Percentiles rank a stretch among this genome's conserved stretches.
phyloP scores from a whole-genome alignment of 495 filamentous ascomycete species.

The Rostrohypoxylon terebratum region DNA sequence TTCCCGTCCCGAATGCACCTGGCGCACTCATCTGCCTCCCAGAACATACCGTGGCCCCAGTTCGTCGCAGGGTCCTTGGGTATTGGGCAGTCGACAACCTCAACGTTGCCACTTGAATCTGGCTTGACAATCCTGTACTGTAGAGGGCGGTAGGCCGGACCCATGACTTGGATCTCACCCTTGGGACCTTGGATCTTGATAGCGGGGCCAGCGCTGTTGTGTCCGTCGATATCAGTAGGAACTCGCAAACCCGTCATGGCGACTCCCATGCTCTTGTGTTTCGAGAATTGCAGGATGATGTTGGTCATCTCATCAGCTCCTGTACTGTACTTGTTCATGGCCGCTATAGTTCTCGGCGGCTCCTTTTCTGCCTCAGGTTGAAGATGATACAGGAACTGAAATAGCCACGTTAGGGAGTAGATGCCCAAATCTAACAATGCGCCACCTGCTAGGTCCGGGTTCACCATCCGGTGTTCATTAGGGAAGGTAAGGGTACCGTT shows the following conservation, averaged over 20 bases:
- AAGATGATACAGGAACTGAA: conserved; percentile 88
- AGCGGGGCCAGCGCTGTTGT: conserved; percentile 71
- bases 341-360: conserved; percentile 59
- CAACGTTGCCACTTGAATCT: conserved; percentile 58
- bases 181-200: conserved; percentile 86
- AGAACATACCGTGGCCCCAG: conserved; percentile 88
- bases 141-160: conserved; percentile 76
- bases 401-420: conserved; percentile 92
- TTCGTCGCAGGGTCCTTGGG: conserved; percentile 63
- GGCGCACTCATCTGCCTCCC: conserved; percentile 92
- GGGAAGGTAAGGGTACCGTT: conserved; percentile 60
- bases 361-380: conserved; percentile 70
- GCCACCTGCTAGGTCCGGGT: conserved; percentile 86
- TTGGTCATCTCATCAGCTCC: conserved; percentile 87
- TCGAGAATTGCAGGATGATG: conserved; percentile 82
- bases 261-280: conserved; percentile 73
- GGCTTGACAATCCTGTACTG: conserved; percentile 70
- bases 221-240: conserved; percentile 71
- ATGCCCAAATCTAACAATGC: conserved; percentile 87
- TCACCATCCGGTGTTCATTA: conserved; percentile 82
- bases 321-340: conserved; percentile 83
- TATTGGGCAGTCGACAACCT: conserved; percentile 72
- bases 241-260: conserved; percentile 82
- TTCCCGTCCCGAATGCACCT: conserved; percentile 85
- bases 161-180: conserved; percentile 87